phyloP scores from a whole-genome alignment of 2,329 filamentous ascomycete genomes.

The Dactylellina drechsleri region DNA sequence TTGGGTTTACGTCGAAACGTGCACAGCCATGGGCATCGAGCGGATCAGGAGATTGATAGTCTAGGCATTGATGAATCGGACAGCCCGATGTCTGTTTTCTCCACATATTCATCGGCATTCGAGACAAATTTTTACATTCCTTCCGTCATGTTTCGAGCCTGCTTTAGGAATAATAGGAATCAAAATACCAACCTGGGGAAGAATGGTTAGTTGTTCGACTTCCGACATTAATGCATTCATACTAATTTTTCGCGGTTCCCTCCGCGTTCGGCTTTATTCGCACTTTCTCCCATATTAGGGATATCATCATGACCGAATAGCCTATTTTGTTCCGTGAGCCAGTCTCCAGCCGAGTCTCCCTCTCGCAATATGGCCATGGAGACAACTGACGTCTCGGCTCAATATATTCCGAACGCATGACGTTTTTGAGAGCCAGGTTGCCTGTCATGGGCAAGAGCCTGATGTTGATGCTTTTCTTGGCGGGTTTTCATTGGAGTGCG shows the following conservation, averaged over 20 bases:
- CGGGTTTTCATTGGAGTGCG: not conserved
- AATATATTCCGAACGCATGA: not conserved
- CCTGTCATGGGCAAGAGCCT: conserved; percentile 4
- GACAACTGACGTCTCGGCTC: conserved; percentile 11
- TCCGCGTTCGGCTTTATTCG: conserved; percentile 4
- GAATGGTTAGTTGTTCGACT: too few species aligned
- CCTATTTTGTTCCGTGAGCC: not conserved
- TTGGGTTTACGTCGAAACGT: conserved; percentile 43
- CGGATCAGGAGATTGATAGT: not conserved
- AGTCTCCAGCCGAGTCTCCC: not conserved
- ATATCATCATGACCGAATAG: conserved; percentile 18
- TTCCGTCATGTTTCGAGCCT: conserved; percentile 1
- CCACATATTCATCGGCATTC: not conserved
- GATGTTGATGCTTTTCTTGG: conserved; percentile 1
- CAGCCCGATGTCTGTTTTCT: not conserved
- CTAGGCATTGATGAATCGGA: conserved; percentile 2
- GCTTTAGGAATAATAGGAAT: not conserved
- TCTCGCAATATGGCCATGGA: conserved; percentile 3
- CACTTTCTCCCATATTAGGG: not conserved
- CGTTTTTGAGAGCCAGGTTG: conserved; percentile 8
- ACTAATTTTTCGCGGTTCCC: not conserved
- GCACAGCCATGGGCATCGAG: conserved; percentile 23
- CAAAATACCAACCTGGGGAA: not conserved
- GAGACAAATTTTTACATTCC: not conserved
- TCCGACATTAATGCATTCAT: too few species aligned